A percentile compares a stretch with the other conserved stretches of the same genome.
Conservation (phyloP, 768 basidiomycete genomes). For the Phaeotremella fagi region DNA sequence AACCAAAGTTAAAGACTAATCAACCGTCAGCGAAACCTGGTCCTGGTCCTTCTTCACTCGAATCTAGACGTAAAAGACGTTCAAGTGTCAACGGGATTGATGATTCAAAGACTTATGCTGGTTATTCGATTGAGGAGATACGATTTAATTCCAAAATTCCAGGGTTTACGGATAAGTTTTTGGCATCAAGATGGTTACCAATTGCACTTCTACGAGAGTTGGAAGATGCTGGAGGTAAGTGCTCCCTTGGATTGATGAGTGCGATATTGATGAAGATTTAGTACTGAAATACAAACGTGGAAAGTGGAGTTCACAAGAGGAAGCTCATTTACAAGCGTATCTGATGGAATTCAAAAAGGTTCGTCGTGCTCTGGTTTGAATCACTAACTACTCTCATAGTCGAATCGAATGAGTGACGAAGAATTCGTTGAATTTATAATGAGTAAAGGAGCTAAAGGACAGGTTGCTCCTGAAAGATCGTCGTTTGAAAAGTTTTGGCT, state of each 20-base stretch:
- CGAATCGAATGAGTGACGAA: conserved; percentile 17
- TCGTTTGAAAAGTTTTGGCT: conserved; percentile 24
- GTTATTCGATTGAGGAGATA: neutral
- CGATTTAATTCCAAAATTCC: conserved; percentile 5
- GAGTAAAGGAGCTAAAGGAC: conserved; percentile 7
- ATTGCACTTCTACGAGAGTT: conserved; percentile 16
- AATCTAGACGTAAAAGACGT: neutral
- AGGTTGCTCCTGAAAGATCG: conserved; percentile 7
- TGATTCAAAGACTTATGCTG: neutral
- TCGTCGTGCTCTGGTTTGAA: neutral
- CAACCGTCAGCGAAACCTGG: neutral
- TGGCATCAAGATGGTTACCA: conserved; percentile 19
- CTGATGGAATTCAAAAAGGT: conserved; percentile 21
- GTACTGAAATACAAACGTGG: conserved; percentile 31
- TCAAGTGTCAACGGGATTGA: neutral
- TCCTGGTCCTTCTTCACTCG: neutral
- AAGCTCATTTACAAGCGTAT: conserved; percentile 9
- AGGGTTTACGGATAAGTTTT: conserved; percentile 15
- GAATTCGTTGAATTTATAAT: conserved; percentile 24
- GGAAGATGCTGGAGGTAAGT: conserved; percentile 30
- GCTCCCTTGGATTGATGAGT: neutral
- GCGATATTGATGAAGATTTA: conserved; percentile 1
- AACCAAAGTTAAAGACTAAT: neutral
- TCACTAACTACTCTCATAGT: conserved; percentile 2
- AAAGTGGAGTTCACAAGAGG: conserved; percentile 19